These are phyloP conservation scores for Gastrolobium bilobum DNA, from an alignment of 306 rosid genomes.

Conservation along the genomic window DNA sequence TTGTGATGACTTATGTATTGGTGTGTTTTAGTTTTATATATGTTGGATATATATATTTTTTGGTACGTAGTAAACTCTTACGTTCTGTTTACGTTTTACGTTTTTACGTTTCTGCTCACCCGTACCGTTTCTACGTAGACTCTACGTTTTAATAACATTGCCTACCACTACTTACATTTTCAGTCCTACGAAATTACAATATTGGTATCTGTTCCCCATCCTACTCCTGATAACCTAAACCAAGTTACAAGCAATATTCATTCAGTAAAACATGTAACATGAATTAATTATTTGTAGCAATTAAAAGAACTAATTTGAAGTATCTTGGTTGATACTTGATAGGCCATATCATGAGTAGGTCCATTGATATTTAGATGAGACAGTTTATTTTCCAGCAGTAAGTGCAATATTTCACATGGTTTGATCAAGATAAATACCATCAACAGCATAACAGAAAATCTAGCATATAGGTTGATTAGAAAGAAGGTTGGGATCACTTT, in stretches of 20 bases:
- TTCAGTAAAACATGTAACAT: constrained; percentile 1
- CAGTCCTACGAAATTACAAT: background rate
- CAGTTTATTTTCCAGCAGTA: background rate
- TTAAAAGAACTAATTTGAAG: constrained; percentile 33
- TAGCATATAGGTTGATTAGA: constrained; percentile 2
- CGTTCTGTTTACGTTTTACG: no score
- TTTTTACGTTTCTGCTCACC: no score
- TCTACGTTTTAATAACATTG: no score
- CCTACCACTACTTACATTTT: constrained; percentile 1
- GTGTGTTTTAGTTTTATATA: no score
- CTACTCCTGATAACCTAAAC: constrained; percentile 44
- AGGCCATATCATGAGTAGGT: constrained; percentile 13
- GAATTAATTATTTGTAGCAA: constrained; percentile 25
- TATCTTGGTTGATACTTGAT: constrained; percentile 28
- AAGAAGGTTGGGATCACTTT: constrained; percentile 27
- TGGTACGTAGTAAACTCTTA: no score
- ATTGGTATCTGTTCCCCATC: background rate
- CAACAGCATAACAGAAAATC: constrained; percentile 34
- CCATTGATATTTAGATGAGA: background rate
- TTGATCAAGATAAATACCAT: constrained; percentile 31
- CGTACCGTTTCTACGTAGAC: no score
- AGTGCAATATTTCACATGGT: constrained; percentile 15
- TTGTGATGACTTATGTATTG: no score
- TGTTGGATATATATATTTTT: no score
- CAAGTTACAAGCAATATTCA: constrained; percentile 21